phyloP scores from a whole-genome alignment of 2,329 filamentous ascomycete species.

The Colletotrichum tamarilloi region DNA sequence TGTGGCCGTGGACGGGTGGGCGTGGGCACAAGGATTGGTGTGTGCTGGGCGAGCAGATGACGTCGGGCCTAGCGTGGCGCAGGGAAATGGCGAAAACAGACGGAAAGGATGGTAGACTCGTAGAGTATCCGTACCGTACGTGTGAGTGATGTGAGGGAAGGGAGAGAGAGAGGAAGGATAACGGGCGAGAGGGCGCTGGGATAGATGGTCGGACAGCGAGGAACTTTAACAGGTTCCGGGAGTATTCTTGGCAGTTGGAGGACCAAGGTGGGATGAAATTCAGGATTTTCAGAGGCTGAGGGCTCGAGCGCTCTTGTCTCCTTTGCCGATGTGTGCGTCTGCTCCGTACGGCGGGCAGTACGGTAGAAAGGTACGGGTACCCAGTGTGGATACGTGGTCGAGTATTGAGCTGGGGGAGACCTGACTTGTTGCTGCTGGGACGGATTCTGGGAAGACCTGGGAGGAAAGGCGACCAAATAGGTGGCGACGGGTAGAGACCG shows the following conservation, averaged over 20 bases:
- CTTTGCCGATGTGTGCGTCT: conserved; percentile 8
- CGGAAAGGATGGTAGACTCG: background rate
- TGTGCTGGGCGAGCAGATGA: conserved; percentile 32
- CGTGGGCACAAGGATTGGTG: conserved; percentile 9
- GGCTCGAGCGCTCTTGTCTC: conserved; percentile 19
- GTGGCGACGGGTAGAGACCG: conserved; percentile 28
- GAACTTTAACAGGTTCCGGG: conserved; percentile 32
- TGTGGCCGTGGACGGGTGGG: conserved; percentile 2
- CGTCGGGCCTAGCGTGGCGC: conserved; percentile 35
- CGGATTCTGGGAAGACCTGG: background rate
- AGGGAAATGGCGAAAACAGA: conserved; percentile 27
- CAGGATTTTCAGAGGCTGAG: conserved; percentile 32
- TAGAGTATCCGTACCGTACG: background rate
- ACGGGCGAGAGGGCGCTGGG: conserved; percentile 18
- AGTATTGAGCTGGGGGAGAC: conserved; percentile 22
- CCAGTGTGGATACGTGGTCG: conserved; percentile 14
- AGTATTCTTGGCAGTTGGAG: conserved; percentile 32
- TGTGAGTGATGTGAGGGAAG: background rate
- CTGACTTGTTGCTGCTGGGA: background rate
- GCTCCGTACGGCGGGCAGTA: too few species aligned
- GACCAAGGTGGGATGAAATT: conserved; percentile 32
- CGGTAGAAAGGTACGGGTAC: background rate
- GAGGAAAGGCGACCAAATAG: conserved; percentile 18
- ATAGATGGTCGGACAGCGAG: conserved; percentile 23
- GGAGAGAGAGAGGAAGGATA: conserved; percentile 3